A percentile compares a stretch with the other conserved stretches of the same genome.
Conservation (phyloP, 2,329 filamentous ascomycete genomes). For the Phialophora expanda region DNA sequence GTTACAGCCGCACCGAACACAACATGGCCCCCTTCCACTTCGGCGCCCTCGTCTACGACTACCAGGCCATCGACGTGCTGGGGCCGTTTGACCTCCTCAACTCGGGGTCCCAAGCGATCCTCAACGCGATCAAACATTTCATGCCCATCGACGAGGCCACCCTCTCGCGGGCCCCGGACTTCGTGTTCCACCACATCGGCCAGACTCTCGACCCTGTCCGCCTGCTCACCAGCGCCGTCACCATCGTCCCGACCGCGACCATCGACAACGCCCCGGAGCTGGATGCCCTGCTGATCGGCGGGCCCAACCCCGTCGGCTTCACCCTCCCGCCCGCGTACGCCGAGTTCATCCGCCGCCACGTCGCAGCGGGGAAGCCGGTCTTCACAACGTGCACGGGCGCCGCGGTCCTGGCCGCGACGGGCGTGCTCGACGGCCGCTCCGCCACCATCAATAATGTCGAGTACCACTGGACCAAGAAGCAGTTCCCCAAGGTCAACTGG, state of each 20-base stretch:
- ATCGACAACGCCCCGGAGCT: constrained; percentile 25
- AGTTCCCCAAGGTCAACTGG: constrained; percentile 53
- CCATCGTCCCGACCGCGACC: constrained; percentile 25
- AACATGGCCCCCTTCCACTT: constrained; percentile 24
- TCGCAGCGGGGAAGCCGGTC: constrained; percentile 22
- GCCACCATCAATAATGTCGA: constrained; percentile 53
- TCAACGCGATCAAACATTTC: constrained; percentile 27
- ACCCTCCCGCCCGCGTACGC: constrained; percentile 19
- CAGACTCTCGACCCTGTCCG: constrained; percentile 17
- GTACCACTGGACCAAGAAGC: constrained; percentile 39
- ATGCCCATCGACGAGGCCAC: constrained; percentile 40
- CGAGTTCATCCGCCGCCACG: constrained; percentile 20
- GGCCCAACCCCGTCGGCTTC: constrained; percentile 19
- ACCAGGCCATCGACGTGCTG: constrained; percentile 25
- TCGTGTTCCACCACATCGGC: constrained; percentile 30
- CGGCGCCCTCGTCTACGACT: constrained; percentile 26
- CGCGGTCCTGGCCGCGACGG: constrained; percentile 42
- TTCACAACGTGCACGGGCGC: constrained; percentile 31
- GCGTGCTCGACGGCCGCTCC: constrained; percentile 50
- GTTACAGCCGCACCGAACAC: too few relatives aligned
- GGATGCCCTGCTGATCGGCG: constrained; percentile 29
- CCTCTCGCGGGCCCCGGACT: constrained; percentile 38
- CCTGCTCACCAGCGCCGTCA: constrained; percentile 18
- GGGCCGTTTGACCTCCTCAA: constrained; percentile 29
- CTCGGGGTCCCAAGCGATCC: constrained; percentile 30